Conservation (phyloP, 352 stramenopile species). For the Globisporangium radiosum region DNA sequence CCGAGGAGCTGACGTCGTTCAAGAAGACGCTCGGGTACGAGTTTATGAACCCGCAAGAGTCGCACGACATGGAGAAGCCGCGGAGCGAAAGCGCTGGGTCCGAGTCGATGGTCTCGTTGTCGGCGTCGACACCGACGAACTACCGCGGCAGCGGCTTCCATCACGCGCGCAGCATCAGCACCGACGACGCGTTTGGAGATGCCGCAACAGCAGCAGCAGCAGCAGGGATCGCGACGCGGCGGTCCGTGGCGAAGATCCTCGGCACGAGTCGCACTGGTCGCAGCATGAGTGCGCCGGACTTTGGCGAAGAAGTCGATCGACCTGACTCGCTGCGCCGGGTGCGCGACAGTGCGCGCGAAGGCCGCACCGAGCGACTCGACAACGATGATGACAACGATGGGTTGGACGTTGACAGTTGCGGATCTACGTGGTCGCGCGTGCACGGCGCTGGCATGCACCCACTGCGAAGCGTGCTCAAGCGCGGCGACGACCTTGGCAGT, state of each 20-base stretch:
- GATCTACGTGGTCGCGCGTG: neutral
- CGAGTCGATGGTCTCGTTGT: slow-evolving; percentile 33
- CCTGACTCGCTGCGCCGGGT: slow-evolving; percentile 17
- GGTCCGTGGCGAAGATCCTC: slow-evolving; percentile 1
- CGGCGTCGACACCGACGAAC: slow-evolving; percentile 37
- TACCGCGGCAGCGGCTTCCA: slow-evolving; percentile 1
- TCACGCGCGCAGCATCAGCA: slow-evolving; percentile 14
- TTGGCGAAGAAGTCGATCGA: slow-evolving; percentile 47
- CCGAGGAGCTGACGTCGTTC: slow-evolving; percentile 81
- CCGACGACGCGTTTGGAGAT: slow-evolving; percentile 46
- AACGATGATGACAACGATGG: neutral
- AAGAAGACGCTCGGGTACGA: slow-evolving; percentile 82
- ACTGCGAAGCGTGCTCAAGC: slow-evolving; percentile 35
- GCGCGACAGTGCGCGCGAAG: slow-evolving; percentile 32
- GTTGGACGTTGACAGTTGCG: neutral
- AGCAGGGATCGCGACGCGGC: slow-evolving; percentile 1
- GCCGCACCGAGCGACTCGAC: slow-evolving; percentile 14
- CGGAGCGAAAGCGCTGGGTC: slow-evolving; percentile 36
- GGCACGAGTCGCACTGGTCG: slow-evolving; percentile 25
- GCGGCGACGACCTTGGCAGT: slow-evolving; percentile 27
- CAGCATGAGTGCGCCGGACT: slow-evolving; percentile 77
- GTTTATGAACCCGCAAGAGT: slow-evolving; percentile 83
- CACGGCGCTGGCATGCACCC: neutral
- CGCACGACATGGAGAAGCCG: slow-evolving; percentile 42
- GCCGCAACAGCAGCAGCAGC: slow-evolving; percentile 7